A percentile compares a stretch with the other conserved stretches of the same genome.
These are phyloP conservation scores for Microsporum canis DNA, from an alignment of 2,329 filamentous ascomycete genomes.

Conservation along the genomic window DNA sequence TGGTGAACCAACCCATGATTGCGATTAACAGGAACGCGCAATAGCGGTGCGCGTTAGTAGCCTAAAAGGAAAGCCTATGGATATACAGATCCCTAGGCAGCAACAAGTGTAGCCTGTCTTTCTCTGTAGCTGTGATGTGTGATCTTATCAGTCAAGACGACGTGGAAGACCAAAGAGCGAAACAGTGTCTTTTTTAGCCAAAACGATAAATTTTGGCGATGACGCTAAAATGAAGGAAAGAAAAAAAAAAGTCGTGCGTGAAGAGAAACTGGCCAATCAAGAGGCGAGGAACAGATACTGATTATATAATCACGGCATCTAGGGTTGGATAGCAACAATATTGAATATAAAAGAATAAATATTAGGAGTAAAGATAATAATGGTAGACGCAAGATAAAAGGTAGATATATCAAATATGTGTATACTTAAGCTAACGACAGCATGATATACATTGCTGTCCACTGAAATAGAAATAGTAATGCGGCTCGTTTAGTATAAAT, in stretches of 20 bases:
- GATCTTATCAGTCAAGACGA: conserved; percentile 10
- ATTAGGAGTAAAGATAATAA: not conserved
- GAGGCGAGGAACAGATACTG: not conserved
- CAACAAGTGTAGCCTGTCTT: conserved; percentile 11
- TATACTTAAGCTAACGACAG: too few species aligned
- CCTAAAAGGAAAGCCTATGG: conserved; percentile 17
- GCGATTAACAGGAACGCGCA: conserved; percentile 37
- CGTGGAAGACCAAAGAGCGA: conserved; percentile 8
- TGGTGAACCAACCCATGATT: conserved; percentile 47
- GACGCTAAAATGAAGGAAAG: conserved; percentile 12
- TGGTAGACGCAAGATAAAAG: not conserved
- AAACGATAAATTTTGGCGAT: conserved; percentile 17
- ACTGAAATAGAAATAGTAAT: too few species aligned
- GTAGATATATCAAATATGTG: not conserved
- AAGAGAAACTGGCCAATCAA: conserved; percentile 9
- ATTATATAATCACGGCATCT: not conserved
- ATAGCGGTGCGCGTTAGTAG: conserved; percentile 29
- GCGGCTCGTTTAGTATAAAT: too few species aligned
- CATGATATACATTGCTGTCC: too few species aligned
- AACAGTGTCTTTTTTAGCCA: conserved; percentile 9
- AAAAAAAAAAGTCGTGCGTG: conserved; percentile 11
- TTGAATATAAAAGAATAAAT: not conserved
- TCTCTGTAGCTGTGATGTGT: conserved; percentile 11
- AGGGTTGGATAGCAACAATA: not conserved
- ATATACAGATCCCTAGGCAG: conserved; percentile 17